Conservation (phyloP, 208 protist genomes). For the Acanthamoeba castellanii region DNA sequence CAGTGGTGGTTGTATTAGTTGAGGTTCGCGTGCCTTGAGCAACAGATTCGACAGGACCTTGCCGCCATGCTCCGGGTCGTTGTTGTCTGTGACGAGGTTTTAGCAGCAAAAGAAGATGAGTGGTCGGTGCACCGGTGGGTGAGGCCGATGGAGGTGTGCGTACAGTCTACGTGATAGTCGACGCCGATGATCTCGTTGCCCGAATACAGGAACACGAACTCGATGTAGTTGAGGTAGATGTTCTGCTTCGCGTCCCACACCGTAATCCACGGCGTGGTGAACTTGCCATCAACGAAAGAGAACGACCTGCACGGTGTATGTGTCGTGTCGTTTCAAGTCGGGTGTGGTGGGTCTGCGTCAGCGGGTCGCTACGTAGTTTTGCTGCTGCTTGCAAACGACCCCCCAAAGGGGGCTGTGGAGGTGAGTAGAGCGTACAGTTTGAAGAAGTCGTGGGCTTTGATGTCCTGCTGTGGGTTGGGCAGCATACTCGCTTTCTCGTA, state of each 20-base stretch:
- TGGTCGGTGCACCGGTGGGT: neutral
- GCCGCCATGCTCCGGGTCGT: conserved; percentile 9
- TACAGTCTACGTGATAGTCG: conserved; percentile 31
- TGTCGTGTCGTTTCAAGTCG: too few relatives aligned
- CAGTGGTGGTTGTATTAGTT: neutral
- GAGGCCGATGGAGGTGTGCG: neutral
- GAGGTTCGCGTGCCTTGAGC: neutral
- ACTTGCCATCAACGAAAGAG: conserved; percentile 45
- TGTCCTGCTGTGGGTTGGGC: conserved; percentile 55
- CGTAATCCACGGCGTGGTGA: conserved; percentile 65
- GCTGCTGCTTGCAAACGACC: neutral
- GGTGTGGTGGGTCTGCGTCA: neutral
- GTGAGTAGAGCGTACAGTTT: conserved; percentile 24
- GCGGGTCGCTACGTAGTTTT: neutral
- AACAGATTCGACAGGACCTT: neutral
- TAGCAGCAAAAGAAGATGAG: neutral
- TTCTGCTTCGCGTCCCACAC: conserved; percentile 48
- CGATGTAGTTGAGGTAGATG: conserved; percentile 58
- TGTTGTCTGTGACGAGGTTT: neutral
- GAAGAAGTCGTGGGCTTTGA: conserved; percentile 7
- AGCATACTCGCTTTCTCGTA: neutral
- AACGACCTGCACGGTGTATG: neutral
- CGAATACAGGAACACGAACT: conserved; percentile 55
- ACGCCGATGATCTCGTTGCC: conserved; percentile 32
- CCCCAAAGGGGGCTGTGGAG: neutral